Base-by-base conservation (phyloP, 495 filamentous ascomycete species). In the Penicillium lividum region DNA sequence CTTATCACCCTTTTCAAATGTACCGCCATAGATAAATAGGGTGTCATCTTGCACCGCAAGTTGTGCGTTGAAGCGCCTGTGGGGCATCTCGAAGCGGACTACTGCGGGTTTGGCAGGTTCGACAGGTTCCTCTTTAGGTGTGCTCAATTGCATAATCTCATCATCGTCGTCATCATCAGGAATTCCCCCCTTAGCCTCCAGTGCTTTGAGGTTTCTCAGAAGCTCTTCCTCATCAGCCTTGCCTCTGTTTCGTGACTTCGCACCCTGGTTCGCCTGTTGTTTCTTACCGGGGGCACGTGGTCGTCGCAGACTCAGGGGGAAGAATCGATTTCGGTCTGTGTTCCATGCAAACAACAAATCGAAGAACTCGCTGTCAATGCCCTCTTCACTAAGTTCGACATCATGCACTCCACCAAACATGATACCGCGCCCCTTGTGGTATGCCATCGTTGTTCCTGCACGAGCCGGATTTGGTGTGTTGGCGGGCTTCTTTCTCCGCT, bases 301-400 rank as follows among this genome's bases (percentile, higher is more conserved):
- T 59, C 89, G 88, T 40, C 92, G 80, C 44, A 98, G 74, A n/a
- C 73, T 75, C 48, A 98, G 74, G 8, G 86, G 89, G 72, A 97
- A 97, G 73, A 94, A 98, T 9, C 94, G 82, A 60, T 98, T 98
- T 42, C 92, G 82, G 59, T 98, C 94, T 25, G 93, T 87, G 60
- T 92, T 96, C 90, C 92, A 98, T 18, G 91, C 90, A 65, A 86
- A 93, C 18, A 97, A 69, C 33, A 82, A 80, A 66, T 97, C 91
- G 70, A 98, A 98, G 73, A 98, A 98, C 65, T 97, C 91, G 66
- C 90, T 94, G 16, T 98, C 92, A 40, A 98, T 93, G 10, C 89
- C 92, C 73, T 98, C 94, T 67, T 98, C 94, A 60, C 82, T 95
- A 67, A 96, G 82, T 67, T 96, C 92, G 1, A 96, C 88, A 65